These are phyloP conservation scores for Dryas integrifolia DNA, from an alignment of 331 rosid species.

Conservation along the genomic window DNA sequence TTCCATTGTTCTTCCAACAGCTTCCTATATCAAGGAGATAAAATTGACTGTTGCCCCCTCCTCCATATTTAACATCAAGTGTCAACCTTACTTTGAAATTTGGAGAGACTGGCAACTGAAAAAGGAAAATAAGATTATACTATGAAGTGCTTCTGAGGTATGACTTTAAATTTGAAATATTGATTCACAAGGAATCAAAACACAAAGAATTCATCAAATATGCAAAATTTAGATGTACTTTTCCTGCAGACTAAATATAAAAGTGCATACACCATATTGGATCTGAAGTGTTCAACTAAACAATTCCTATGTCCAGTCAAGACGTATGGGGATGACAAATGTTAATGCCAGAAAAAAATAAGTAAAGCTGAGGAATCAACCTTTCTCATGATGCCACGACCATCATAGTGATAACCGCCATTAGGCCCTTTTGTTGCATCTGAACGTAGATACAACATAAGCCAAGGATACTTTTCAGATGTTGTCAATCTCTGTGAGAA, in stretches of 20 bases:
- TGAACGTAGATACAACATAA: constrained; percentile 54
- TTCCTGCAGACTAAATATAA: not conserved
- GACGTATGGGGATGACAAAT: not conserved
- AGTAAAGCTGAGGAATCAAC: constrained; percentile 22
- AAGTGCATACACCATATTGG: not conserved
- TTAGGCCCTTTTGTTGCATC: constrained; percentile 48
- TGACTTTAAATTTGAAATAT: not conserved
- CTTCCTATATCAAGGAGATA: constrained; percentile 56
- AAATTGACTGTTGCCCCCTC: constrained; percentile 50
- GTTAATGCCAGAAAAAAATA: constrained; percentile 1
- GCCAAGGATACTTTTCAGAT: constrained; percentile 55
- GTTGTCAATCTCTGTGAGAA: constrained; percentile 42
- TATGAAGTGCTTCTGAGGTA: not conserved
- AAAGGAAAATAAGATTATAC: not conserved
- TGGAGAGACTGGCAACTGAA: constrained; percentile 51
- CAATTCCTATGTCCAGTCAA: not conserved
- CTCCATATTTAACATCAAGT: constrained; percentile 44
- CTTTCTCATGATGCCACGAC: constrained; percentile 53
- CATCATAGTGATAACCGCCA: constrained; percentile 54
- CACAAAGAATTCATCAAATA: not conserved
- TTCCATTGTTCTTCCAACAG: constrained; percentile 60
- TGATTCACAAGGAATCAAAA: not conserved
- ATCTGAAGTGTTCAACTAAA: constrained; percentile 5
- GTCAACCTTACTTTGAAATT: constrained; percentile 50
- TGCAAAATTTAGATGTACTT: not conserved